Conservation (phyloP, 2,329 filamentous ascomycete genomes). For the Colletotrichum higginsianum region DNA sequence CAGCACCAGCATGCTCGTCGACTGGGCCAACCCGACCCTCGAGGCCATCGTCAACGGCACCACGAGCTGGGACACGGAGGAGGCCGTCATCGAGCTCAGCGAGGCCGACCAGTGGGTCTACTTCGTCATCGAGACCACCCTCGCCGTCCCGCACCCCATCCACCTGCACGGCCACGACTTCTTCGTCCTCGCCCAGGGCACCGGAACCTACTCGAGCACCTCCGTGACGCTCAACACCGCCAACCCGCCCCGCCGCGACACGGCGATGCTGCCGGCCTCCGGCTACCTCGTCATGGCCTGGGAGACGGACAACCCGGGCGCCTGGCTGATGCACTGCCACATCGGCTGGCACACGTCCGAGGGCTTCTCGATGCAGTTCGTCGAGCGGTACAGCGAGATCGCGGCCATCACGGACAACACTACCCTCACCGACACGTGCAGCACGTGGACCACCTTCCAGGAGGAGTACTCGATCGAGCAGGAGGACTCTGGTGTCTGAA, state of each 20-base stretch:
- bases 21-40: constrained; percentile 52
- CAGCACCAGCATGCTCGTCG: constrained; percentile 50
- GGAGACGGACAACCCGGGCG: constrained; percentile 64
- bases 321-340: constrained; percentile 67
- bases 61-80: constrained; percentile 44
- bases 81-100: constrained; percentile 50
- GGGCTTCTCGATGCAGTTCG: constrained; percentile 46
- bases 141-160: constrained; percentile 52
- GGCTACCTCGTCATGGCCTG: constrained; percentile 67
- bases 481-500: constrained; percentile 45
- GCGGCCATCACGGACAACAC: constrained; percentile 30
- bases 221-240: constrained; percentile 34
- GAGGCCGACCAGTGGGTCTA: constrained; percentile 50
- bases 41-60: constrained; percentile 44
- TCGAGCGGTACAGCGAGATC: constrained; percentile 45
- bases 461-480: constrained; percentile 38
- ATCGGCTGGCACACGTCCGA: constrained; percentile 60
- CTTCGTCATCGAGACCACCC: constrained; percentile 48
- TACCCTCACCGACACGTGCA: constrained; percentile 38
- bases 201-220: constrained; percentile 36
- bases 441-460: constrained; percentile 39
- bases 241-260: constrained; percentile 69
- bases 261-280: constrained; percentile 60
- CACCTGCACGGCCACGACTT: constrained; percentile 57
- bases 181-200: constrained; percentile 44